Conservation (phyloP, 805 yeast genomes). For the Zygosaccharomyces pseudorouxii region DNA sequence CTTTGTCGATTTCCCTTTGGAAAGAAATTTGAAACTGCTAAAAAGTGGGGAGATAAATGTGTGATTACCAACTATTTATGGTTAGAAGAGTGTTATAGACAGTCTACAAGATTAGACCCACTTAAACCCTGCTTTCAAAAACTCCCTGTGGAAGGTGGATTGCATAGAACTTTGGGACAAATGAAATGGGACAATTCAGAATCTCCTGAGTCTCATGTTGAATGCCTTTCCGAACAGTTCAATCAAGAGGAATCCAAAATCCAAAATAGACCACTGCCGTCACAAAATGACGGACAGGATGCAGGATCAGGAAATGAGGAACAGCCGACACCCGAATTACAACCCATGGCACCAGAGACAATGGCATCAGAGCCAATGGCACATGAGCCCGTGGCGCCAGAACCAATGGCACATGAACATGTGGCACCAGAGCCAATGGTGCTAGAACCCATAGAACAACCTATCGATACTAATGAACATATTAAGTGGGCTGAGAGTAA, state of each 20-base stretch:
- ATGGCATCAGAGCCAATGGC: neutral
- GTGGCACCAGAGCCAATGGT: too few species aligned
- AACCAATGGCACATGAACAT: too few species aligned
- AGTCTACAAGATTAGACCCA: slow-evolving; percentile 17
- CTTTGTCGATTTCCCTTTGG: slow-evolving; percentile 67
- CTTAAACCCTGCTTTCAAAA: slow-evolving; percentile 10
- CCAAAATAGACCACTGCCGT: neutral
- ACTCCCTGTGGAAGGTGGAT: slow-evolving; percentile 15
- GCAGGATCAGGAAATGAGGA: neutral
- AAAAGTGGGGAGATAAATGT: slow-evolving; percentile 49
- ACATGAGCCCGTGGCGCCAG: too few species aligned
- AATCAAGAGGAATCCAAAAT: neutral
- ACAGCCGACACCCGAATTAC: neutral
- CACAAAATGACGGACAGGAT: neutral
- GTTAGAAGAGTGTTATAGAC: slow-evolving; percentile 72
- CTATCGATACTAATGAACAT: too few species aligned
- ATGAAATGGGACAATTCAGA: slow-evolving; percentile 1
- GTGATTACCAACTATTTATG: slow-evolving; percentile 67
- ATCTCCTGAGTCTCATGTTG: neutral
- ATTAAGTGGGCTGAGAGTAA: too few species aligned
- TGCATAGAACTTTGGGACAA: slow-evolving; percentile 13
- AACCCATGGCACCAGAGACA: neutral
- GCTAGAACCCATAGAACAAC: too few species aligned
- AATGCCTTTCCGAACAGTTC: neutral
- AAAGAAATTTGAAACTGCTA: slow-evolving; percentile 68